A percentile compares a stretch with the other conserved stretches of the same genome.
These are phyloP conservation scores for Mortierella sp. DNA, from an alignment of 371 early-diverging fungal species.

Conservation along the genomic window DNA sequence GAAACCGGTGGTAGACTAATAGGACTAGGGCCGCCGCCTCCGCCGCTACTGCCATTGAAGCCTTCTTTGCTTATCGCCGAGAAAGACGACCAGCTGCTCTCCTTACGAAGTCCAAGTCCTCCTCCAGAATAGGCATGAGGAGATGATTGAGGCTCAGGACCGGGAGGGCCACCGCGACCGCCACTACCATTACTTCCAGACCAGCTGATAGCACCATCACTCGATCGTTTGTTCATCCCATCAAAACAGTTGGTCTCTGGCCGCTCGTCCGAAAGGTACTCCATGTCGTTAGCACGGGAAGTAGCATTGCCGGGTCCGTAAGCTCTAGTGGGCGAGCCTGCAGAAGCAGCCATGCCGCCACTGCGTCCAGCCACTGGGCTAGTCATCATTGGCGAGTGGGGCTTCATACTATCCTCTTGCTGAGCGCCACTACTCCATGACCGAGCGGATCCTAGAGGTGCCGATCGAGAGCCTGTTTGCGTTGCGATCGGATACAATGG, in stretches of 20 bases:
- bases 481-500: conserved; percentile 27
- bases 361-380: neutral
- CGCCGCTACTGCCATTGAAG: neutral
- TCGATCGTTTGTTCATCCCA: conserved; percentile 22
- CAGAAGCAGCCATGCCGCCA: conserved; percentile 34
- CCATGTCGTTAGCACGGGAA: conserved; percentile 22
- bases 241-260: conserved; percentile 16
- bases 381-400: conserved; percentile 8
- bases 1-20: conserved; percentile 11
- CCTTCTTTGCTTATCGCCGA: neutral
- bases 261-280: conserved; percentile 35
- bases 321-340: neutral
- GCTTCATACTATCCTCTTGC: conserved; percentile 7
- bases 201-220: conserved; percentile 38
- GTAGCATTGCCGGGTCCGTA: neutral
- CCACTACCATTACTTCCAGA: neutral
- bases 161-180: neutral
- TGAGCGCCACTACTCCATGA: conserved; percentile 16
- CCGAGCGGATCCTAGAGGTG: conserved; percentile 1
- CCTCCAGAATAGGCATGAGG: neutral
- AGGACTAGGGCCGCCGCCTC: conserved; percentile 7
- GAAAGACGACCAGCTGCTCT: conserved; percentile 36
- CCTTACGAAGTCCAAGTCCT: conserved; percentile 18
- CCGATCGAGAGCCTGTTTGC: conserved; percentile 5
- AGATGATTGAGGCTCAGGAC: neutral